These are phyloP conservation scores for Paraphaeosphaeria minitans DNA, from an alignment of 2,329 filamentous ascomycete genomes.

Conservation along the genomic window DNA sequence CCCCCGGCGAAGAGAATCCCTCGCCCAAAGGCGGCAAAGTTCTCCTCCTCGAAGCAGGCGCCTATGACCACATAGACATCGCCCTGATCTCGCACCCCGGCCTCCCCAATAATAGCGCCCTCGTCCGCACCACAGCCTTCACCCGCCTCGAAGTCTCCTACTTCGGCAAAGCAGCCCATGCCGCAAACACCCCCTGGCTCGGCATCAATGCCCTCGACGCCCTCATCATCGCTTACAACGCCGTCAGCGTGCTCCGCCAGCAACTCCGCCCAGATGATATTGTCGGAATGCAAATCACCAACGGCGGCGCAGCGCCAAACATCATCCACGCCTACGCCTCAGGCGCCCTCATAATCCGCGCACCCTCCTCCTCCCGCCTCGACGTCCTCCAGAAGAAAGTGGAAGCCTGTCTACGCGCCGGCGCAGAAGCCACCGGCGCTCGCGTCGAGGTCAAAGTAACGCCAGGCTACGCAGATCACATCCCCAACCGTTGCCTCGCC, in stretches of 20 bases:
- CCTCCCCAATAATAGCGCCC: constrained; percentile 26
- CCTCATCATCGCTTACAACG: constrained; percentile 41
- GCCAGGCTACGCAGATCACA: constrained; percentile 59
- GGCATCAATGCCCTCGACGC: constrained; percentile 51
- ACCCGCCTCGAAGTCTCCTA: constrained; percentile 25
- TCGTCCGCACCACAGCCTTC: constrained; percentile 27
- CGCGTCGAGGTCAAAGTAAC: constrained; percentile 51
- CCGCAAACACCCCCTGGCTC: constrained; percentile 47
- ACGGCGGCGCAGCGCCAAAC: constrained; percentile 40
- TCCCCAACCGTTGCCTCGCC: constrained; percentile 59
- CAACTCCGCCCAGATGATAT: constrained; percentile 49
- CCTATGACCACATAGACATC: constrained; percentile 39
- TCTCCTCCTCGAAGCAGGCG: constrained; percentile 52
- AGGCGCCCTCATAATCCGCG: constrained; percentile 46
- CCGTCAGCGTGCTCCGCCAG: constrained; percentile 46
- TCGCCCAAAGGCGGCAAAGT: constrained; percentile 57
- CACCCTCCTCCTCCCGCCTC: constrained; percentile 33
- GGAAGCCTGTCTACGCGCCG: constrained; percentile 54
- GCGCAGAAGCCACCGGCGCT: constrained; percentile 58
- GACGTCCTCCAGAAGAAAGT: constrained; percentile 40
- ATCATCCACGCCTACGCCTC: constrained; percentile 50
- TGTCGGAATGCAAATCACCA: constrained; percentile 41
- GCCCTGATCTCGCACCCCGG: constrained; percentile 36
- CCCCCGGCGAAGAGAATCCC: constrained; percentile 59
- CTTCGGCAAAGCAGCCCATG: constrained; percentile 41